phyloP scores from a whole-genome alignment of 1,284 basidiomycete genomes.

The Ganoderma lingzhi region DNA sequence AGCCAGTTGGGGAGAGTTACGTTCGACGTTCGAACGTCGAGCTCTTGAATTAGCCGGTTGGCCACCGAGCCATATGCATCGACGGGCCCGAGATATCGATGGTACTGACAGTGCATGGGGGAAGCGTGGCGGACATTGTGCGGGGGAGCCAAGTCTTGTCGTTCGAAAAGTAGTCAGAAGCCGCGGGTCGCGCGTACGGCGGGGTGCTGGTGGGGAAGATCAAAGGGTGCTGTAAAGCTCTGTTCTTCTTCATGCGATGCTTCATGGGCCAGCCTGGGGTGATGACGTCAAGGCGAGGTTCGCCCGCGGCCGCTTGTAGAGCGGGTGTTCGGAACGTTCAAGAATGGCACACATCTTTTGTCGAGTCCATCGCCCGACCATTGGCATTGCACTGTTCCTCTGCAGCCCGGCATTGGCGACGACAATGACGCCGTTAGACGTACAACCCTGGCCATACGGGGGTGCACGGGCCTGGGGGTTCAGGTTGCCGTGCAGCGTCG shows the following conservation, averaged over 20 bases:
- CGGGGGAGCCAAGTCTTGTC: not conserved
- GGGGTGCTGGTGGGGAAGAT: conserved; percentile 7
- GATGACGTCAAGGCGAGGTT: conserved; percentile 11
- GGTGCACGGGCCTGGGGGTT: no score
- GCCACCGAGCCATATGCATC: no score
- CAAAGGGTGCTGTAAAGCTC: conserved; percentile 1
- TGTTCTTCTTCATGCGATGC: not conserved
- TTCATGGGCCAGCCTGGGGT: conserved; percentile 13
- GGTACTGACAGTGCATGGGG: not conserved
- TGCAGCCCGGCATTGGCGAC: not conserved
- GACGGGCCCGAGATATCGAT: not conserved
- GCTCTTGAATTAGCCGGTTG: not conserved
- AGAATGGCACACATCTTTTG: not conserved
- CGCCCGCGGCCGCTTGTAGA: conserved; percentile 4
- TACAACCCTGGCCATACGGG: not conserved
- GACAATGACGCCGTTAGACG: not conserved
- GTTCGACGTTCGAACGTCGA: not conserved
- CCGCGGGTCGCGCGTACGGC: not conserved
- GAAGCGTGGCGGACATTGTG: not conserved
- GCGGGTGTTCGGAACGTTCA: not conserved
- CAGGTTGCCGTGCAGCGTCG: not conserved
- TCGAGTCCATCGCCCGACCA: not conserved
- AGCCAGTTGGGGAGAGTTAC: not conserved
- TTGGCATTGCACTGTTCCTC: not conserved
- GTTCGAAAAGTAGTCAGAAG: not conserved